Conservation (phyloP, 176 grass and related monocot species). For the Bromus sterilis region DNA sequence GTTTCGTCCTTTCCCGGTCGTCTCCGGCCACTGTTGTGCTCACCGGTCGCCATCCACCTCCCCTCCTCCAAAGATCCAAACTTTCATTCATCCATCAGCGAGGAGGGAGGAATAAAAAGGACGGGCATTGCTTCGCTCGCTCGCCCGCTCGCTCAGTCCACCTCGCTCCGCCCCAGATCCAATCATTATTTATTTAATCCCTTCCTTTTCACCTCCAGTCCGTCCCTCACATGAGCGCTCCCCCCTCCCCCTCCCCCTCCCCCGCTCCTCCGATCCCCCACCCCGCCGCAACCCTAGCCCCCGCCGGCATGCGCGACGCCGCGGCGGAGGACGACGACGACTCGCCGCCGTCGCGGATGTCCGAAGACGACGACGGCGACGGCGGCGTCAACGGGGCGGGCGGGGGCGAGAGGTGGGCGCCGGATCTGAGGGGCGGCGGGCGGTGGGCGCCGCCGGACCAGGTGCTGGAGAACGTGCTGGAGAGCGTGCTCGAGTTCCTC, state of each 20-base stretch:
- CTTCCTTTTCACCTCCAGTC: conserved; percentile 49
- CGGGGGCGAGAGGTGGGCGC: conserved; percentile 35
- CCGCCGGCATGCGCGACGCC: conserved; percentile 51
- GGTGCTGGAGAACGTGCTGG: conserved; percentile 88
- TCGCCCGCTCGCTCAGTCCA: too few species aligned
- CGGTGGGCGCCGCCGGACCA: conserved; percentile 69
- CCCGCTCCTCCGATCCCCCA: conserved; percentile 39
- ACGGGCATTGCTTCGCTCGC: background rate
- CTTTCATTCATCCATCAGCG: background rate
- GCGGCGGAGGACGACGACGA: conserved; percentile 25
- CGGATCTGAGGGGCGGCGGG: conserved; percentile 47
- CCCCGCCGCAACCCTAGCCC: conserved; percentile 42
- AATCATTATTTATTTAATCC: conserved; percentile 96
- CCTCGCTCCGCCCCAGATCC: conserved; percentile 44
- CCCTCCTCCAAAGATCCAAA: background rate
- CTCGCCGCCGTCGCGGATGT: conserved; percentile 62
- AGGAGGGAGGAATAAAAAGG: conserved; percentile 21
- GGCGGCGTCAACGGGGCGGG: conserved; percentile 1
- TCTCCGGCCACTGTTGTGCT: background rate
- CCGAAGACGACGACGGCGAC: conserved; percentile 62
- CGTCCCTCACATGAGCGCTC: conserved; percentile 46
- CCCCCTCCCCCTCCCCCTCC: conserved; percentile 24
- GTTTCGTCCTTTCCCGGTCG: background rate
- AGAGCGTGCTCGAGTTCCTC: conserved; percentile 83
- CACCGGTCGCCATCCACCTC: background rate